Evolutionary conservation across 345 rosid species (phyloP), one percentile per base, ranked within the genome.

Genomic region (Brassica juncea): DNA sequence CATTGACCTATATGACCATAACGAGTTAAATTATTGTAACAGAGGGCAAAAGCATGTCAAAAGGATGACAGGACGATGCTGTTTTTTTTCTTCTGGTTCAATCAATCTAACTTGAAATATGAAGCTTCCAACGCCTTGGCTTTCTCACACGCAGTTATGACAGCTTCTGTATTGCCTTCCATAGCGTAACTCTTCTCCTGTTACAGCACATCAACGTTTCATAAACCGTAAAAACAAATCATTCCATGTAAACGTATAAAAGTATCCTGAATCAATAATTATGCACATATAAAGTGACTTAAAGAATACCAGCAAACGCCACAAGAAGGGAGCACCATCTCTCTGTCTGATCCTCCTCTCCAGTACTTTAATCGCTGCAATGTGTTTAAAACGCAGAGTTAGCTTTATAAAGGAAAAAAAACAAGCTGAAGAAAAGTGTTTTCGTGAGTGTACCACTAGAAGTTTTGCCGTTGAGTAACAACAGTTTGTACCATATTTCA

Each of bases 281-380:
- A 2, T 58, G 16, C 0, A 19, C 47, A 39, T 58, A 47, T 68
- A 65, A 5, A 54, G 49, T 2, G 19, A 9, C 7, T 12, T 60
- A 0, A 76, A 59, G 49, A 31, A 1, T 5, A 94, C 98, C 92
- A 90, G 83, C 66, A 94, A 70, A 72, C 91, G 91, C 97, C 97
- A 89, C 79, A 87, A 32, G 87, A 88, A 94, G 47, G 94, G 93
- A 63, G 70, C 83, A 14, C 93, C 92, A 9, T 87, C 91, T 75
- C 93, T 88, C 77, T 82, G 86, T 76, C 84, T 86, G 64, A 88
- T 82, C 75, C 60, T 85, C 64, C 68, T 84, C 73, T 83, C 78
- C 71, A 28, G 87, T 77, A 80, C 92, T 83, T 90, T 82, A 35
- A 82, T 74, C 2, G 89, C 98, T 90, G 66, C 82, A 60, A 71